phyloP scores from a whole-genome alignment of 768 basidiomycete genomes.

The Trametes villosa region DNA sequence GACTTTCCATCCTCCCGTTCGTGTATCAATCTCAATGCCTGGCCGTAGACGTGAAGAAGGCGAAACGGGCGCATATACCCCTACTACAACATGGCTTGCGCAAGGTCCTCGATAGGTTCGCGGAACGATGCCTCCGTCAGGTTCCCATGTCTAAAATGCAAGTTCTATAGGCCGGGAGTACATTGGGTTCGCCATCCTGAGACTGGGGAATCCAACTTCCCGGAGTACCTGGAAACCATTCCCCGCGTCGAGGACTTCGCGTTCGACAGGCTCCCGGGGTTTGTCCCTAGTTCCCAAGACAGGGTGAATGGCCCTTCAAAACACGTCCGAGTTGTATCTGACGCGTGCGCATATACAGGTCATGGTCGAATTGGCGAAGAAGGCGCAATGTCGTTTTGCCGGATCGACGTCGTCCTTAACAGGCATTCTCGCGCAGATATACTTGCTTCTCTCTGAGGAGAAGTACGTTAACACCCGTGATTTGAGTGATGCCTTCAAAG shows the following conservation, averaged over 20 bases:
- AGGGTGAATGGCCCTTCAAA: slow-evolving; percentile 46
- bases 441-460: slow-evolving; percentile 81
- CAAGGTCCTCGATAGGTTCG: slow-evolving; percentile 77
- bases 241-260: slow-evolving; percentile 84
- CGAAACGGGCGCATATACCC: slow-evolving; percentile 55
- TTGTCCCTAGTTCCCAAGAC: slow-evolving; percentile 81
- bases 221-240: slow-evolving; percentile 69
- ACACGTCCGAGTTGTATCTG: neutral
- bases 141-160: neutral
- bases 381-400: slow-evolving; percentile 53
- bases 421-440: slow-evolving; percentile 83
- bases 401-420: slow-evolving; percentile 93
- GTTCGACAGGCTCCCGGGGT: slow-evolving; percentile 75
- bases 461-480: slow-evolving; percentile 63
- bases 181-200: slow-evolving; percentile 89
- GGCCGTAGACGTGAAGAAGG: slow-evolving; percentile 48
- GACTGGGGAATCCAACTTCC: slow-evolving; percentile 85
- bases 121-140: slow-evolving; percentile 21
- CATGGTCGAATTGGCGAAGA: neutral
- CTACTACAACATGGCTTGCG: slow-evolving; percentile 67
- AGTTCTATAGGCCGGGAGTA: slow-evolving; percentile 69
- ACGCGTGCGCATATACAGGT: neutral
- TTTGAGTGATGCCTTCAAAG: slow-evolving; percentile 62
- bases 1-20: neutral
- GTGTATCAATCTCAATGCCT: no score